Conservation (phyloP, 331 rosid genomes). For the Spiraea crenata region DNA sequence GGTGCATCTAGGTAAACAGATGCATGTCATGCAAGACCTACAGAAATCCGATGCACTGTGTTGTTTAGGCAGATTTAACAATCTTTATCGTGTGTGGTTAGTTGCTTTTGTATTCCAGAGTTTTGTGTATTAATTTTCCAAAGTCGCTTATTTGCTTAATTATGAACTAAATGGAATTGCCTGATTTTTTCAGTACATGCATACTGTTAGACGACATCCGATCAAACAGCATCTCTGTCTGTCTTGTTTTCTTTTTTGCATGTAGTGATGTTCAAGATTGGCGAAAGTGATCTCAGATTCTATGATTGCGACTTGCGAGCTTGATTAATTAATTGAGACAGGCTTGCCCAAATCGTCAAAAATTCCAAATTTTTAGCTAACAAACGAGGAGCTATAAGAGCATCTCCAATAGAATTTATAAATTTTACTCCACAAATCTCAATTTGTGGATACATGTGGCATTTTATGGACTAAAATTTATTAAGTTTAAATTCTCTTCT, state of each 20-base stretch:
- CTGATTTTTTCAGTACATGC: background rate
- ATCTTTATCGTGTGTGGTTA: background rate
- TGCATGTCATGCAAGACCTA: background rate
- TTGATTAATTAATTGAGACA: constrained; percentile 20
- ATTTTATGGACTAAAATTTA: too few relatives aligned
- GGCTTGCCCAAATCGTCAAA: constrained; percentile 29
- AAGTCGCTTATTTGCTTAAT: too few relatives aligned
- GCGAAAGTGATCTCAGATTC: background rate
- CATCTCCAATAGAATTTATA: too few relatives aligned
- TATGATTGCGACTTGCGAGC: constrained; percentile 27
- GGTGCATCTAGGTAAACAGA: background rate
- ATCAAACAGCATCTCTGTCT: background rate
- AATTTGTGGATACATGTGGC: too few relatives aligned
- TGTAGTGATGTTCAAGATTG: background rate
- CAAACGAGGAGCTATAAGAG: constrained; percentile 34
- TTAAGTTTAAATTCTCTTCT: too few relatives aligned
- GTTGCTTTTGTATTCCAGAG: too few relatives aligned
- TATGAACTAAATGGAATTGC: background rate
- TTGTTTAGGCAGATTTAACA: too few relatives aligned
- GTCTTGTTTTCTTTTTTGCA: background rate
- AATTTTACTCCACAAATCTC: too few relatives aligned
- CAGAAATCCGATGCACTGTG: background rate
- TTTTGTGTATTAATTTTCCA: too few relatives aligned
- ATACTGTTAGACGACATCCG: background rate
- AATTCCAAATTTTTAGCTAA: constrained; percentile 45